phyloP scores from a whole-genome alignment of 768 basidiomycete genomes.

The Lactarius tabidus region DNA sequence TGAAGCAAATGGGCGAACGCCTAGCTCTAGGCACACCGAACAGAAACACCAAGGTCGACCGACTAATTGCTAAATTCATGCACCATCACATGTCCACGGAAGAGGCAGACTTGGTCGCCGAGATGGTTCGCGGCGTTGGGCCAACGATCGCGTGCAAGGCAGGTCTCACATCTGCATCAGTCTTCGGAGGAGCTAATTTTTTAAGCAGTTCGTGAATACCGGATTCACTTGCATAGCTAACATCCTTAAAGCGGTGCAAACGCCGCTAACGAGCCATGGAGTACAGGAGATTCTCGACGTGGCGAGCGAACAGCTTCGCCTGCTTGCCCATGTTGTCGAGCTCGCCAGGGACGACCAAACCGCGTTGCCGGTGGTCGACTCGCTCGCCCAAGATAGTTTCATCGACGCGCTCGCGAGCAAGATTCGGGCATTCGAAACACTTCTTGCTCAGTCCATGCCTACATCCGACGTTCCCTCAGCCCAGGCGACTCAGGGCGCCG shows the following conservation, averaged over 20 bases:
- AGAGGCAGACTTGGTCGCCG: slow-evolving; percentile 80
- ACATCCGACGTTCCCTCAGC: slow-evolving; percentile 22
- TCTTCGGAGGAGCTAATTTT: background rate
- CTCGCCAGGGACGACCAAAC: slow-evolving; percentile 50
- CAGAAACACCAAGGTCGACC: slow-evolving; percentile 62
- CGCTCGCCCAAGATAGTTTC: slow-evolving; percentile 54
- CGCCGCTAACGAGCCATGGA: slow-evolving; percentile 29
- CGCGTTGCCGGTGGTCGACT: slow-evolving; percentile 48
- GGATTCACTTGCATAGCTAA: slow-evolving; percentile 64
- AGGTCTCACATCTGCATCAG: slow-evolving; percentile 9
- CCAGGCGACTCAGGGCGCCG: slow-evolving; percentile 38
- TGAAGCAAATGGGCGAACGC: slow-evolving; percentile 69
- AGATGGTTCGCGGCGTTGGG: slow-evolving; percentile 70
- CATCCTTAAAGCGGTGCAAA: slow-evolving; percentile 39
- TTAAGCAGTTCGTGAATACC: slow-evolving; percentile 63
- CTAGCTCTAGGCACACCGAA: slow-evolving; percentile 55
- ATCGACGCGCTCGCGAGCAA: slow-evolving; percentile 46
- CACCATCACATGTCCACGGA: slow-evolving; percentile 71
- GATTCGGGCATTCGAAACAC: slow-evolving; percentile 38
- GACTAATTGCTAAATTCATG: slow-evolving; percentile 62
- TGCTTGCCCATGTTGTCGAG: slow-evolving; percentile 64
- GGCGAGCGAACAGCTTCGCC: slow-evolving; percentile 60
- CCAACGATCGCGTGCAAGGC: slow-evolving; percentile 67
- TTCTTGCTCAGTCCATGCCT: slow-evolving; percentile 25
- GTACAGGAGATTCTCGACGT: slow-evolving; percentile 36